These are phyloP conservation scores for Boletus rubropictus DNA, from an alignment of 768 basidiomycete species.

Conservation along the genomic window DNA sequence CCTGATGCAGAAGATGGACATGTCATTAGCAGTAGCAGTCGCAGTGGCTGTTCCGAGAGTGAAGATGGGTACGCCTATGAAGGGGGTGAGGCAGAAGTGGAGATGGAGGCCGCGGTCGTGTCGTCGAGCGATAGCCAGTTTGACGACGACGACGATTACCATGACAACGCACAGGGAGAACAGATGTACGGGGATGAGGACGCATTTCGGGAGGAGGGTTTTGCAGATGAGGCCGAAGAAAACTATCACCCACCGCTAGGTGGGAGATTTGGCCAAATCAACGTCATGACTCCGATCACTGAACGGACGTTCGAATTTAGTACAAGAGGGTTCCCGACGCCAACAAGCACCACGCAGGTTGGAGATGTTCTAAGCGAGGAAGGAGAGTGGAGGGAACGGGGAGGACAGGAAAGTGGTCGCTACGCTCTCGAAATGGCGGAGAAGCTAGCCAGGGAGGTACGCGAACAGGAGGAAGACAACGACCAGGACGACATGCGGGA, in stretches of 20 bases:
- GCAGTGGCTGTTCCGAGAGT: constrained; percentile 30
- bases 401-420: constrained; percentile 29
- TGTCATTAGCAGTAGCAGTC: constrained; percentile 23
- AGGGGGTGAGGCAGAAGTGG: constrained; percentile 23
- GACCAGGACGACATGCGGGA: constrained; percentile 10
- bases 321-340: constrained; percentile 40
- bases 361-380: constrained; percentile 29
- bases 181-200: constrained; percentile 20
- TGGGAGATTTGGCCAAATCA: constrained; percentile 75
- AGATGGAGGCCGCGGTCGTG: constrained; percentile 22
- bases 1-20: constrained; percentile 25
- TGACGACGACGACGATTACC: constrained; percentile 27
- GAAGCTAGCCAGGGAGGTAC: constrained; percentile 48
- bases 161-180: constrained; percentile 7
- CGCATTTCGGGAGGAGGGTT: constrained; percentile 25
- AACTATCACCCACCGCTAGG: constrained; percentile 47
- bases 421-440: constrained; percentile 54
- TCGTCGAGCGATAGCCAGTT: constrained; percentile 31
- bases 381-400: constrained; percentile 13
- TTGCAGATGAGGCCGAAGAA: constrained; percentile 29
- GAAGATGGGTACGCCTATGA: constrained; percentile 32
- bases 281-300: constrained; percentile 96
- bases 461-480: constrained; percentile 21
- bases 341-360: constrained; percentile 45
- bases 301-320: constrained; percentile 89